Conservation (phyloP, 1,139 yeast genomes). For the Hyphopichia fennica region DNA sequence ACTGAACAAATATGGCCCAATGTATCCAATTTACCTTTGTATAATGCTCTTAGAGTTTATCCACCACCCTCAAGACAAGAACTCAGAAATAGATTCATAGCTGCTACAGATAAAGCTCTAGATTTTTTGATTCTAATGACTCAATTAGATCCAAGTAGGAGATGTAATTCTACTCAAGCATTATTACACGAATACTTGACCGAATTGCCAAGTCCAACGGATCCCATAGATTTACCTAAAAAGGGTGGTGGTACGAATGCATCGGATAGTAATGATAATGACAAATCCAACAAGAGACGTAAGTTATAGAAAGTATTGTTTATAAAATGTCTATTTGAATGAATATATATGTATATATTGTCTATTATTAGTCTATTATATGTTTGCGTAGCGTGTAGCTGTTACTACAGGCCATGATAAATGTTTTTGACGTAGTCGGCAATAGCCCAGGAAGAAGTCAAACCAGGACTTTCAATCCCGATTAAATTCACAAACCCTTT, state of each 20-base stretch:
- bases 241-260: constrained; percentile 15
- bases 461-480: constrained; percentile 90
- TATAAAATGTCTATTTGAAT: not conserved
- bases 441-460: constrained; percentile 79
- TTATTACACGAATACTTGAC: constrained; percentile 66
- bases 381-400: not conserved
- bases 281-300: not conserved
- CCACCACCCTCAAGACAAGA: constrained; percentile 87
- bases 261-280: constrained; percentile 2
- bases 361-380: too few relatives aligned
- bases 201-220: constrained; percentile 77
- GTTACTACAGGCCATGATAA: constrained; percentile 16
- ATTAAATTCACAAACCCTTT: constrained; percentile 79
- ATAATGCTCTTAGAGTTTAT: constrained; percentile 67
- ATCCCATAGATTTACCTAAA: constrained; percentile 67
- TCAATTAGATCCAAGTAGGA: constrained; percentile 70
- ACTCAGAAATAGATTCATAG: constrained; percentile 79
- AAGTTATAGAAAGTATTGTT: not conserved
- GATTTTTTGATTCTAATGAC: constrained; percentile 76
- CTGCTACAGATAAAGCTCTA: constrained; percentile 86
- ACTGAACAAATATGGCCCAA: constrained; percentile 93
- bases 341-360: too few relatives aligned
- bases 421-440: constrained; percentile 65
- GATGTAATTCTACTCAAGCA: constrained; percentile 69
- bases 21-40: constrained; percentile 74